These are phyloP conservation scores for Ophiostoma piceae DNA, from an alignment of 2,329 filamentous ascomycete species.

Conservation along the genomic window DNA sequence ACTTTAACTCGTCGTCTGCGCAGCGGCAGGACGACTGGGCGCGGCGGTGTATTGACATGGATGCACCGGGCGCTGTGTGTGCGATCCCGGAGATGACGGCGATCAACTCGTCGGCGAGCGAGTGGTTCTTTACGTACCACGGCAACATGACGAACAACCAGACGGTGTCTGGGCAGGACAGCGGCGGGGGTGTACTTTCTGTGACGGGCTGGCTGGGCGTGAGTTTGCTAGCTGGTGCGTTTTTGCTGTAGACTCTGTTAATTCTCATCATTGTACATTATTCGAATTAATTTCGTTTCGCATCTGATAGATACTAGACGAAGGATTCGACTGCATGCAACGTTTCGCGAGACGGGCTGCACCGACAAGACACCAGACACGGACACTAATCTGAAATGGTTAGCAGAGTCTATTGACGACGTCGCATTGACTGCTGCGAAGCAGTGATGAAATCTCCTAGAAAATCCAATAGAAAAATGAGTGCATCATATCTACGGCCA, in stretches of 20 bases:
- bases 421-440: too few relatives aligned
- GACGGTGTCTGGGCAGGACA: slow-evolving; percentile 34
- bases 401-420: too few relatives aligned
- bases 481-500: too few relatives aligned
- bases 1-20: slow-evolving; percentile 65
- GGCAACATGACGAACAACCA: slow-evolving; percentile 46
- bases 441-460: too few relatives aligned
- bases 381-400: too few relatives aligned
- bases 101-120: slow-evolving; percentile 33
- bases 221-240: not conserved
- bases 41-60: slow-evolving; percentile 40
- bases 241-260: not conserved
- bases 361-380: too few relatives aligned
- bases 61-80: slow-evolving; percentile 41
- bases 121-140: slow-evolving; percentile 47
- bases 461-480: too few relatives aligned
- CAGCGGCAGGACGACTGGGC: slow-evolving; percentile 38
- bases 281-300: too few relatives aligned
- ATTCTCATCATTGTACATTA: too few relatives aligned
- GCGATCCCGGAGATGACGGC: slow-evolving; percentile 44
- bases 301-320: too few relatives aligned
- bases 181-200: not conserved
- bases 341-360: too few relatives aligned
- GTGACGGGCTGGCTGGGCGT: not conserved
- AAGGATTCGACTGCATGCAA: too few relatives aligned